Percentiles rank a stretch among this genome's conserved stretches.
Evolutionary conservation across 176 grass and related monocot species (phyloP).

Genomic region (Ensete glaucum): DNA sequence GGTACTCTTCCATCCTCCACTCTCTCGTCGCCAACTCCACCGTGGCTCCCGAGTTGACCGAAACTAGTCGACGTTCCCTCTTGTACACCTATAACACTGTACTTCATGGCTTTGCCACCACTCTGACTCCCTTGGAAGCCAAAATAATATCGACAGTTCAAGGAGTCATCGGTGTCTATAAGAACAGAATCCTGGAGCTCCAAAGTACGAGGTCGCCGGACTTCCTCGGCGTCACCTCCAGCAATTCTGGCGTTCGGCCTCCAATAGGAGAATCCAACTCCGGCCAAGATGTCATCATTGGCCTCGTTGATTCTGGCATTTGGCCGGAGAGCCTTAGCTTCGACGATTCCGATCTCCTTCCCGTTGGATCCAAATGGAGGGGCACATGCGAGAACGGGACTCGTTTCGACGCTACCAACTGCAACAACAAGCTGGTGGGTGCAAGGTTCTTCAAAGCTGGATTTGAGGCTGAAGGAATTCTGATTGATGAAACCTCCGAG

Average conservation of each 20-base stretch:
- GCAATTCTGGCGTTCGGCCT: background rate
- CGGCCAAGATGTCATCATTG: slow-evolving; percentile 29
- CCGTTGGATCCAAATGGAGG: slow-evolving; percentile 20
- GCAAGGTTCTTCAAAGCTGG: slow-evolving; percentile 5
- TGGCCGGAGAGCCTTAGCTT: slow-evolving; percentile 43
- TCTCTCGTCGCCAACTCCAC: slow-evolving; percentile 6
- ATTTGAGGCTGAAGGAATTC: background rate
- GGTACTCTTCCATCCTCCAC: slow-evolving; percentile 37
- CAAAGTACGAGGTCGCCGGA: slow-evolving; percentile 36
- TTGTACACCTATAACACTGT: slow-evolving; percentile 38
- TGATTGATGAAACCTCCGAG: background rate
- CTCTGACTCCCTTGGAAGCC: slow-evolving; percentile 24
- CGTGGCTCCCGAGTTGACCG: no score
- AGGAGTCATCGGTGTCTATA: slow-evolving; percentile 27
- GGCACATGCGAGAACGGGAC: slow-evolving; percentile 17
- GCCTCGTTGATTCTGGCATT: slow-evolving; percentile 32
- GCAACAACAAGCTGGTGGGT: slow-evolving; percentile 44
- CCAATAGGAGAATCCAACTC: slow-evolving; percentile 24
- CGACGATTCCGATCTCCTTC: slow-evolving; percentile 18
- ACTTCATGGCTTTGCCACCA: slow-evolving; percentile 34
- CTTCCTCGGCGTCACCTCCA: slow-evolving; percentile 30
- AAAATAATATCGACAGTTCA: slow-evolving; percentile 7
- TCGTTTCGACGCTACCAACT: slow-evolving; percentile 17
- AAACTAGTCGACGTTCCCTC: background rate
- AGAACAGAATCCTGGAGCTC: background rate